Evolutionary conservation across 2,329 filamentous ascomycete species (phyloP).

Genomic region (Rutstroemia sp.): DNA sequence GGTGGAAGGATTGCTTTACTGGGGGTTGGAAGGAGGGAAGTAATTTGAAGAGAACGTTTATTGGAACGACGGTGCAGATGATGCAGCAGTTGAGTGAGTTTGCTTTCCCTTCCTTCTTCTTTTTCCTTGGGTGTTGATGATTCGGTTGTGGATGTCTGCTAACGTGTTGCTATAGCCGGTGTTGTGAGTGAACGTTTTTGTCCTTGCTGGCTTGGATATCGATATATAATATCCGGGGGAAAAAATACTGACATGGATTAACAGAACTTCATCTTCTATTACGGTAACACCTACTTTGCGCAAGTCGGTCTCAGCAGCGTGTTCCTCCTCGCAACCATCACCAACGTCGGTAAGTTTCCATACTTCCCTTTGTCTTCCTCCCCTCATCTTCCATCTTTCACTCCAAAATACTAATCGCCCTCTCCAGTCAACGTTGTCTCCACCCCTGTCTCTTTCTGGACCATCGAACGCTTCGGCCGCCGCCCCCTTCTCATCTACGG

Average conservation of each 20-base stretch:
- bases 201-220: no score
- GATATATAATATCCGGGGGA: no score
- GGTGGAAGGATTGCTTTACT: constrained; percentile 63
- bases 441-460: constrained; percentile 74
- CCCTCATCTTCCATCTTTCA: background rate
- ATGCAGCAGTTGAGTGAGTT: constrained; percentile 57
- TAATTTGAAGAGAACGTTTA: constrained; percentile 63
- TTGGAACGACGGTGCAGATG: constrained; percentile 72
- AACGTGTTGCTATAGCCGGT: constrained; percentile 47
- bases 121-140: no score
- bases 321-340: constrained; percentile 82
- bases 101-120: constrained; percentile 10
- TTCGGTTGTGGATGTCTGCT: no score
- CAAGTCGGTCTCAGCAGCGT: constrained; percentile 65
- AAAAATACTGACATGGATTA: no score
- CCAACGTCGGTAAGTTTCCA: constrained; percentile 1
- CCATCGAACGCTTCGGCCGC: constrained; percentile 76
- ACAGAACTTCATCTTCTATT: constrained; percentile 81
- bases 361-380: background rate
- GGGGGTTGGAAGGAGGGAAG: constrained; percentile 54
- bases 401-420: background rate
- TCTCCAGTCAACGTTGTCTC: constrained; percentile 69
- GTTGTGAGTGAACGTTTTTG: constrained; percentile 35
- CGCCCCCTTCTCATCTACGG: constrained; percentile 72
- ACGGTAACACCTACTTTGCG: constrained; percentile 85